A percentile compares a stretch with the other conserved stretches of the same genome.
These are phyloP conservation scores for Pistacia integerrima DNA, from an alignment of 345 rosid species.

Conservation along the genomic window DNA sequence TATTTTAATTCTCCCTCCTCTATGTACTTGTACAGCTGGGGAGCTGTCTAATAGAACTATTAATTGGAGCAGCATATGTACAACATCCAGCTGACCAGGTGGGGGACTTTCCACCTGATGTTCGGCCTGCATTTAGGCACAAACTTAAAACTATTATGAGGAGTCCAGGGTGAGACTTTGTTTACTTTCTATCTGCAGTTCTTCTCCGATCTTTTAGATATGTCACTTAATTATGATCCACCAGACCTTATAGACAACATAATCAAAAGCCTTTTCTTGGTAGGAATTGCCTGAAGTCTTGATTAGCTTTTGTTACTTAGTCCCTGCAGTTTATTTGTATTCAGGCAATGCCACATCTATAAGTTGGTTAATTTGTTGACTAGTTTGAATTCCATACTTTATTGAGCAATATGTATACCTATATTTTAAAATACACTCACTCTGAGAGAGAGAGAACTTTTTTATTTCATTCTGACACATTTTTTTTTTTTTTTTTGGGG, in stretches of 20 bases:
- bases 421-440: too few species aligned
- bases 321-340: neutral
- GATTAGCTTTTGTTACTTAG: neutral
- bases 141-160: slow-evolving; percentile 55
- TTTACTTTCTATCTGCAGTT: neutral
- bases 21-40: slow-evolving; percentile 66
- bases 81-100: slow-evolving; percentile 78
- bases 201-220: neutral
- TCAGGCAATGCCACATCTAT: slow-evolving; percentile 10
- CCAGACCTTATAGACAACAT: neutral
- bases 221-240: neutral
- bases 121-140: slow-evolving; percentile 95
- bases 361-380: slow-evolving; percentile 1
- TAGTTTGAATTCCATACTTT: neutral
- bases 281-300: slow-evolving; percentile 11
- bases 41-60: slow-evolving; percentile 75
- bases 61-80: slow-evolving; percentile 81
- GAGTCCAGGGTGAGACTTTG: slow-evolving; percentile 58
- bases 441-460: too few species aligned
- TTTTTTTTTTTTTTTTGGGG: slow-evolving; percentile 6
- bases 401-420: neutral
- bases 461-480: neutral
- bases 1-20: neutral
- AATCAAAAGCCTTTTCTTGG: slow-evolving; percentile 5
- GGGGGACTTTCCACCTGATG: slow-evolving; percentile 69